These are phyloP conservation scores for Ballota nigra DNA, from an alignment of 257 asterid genomes.

Conservation along the genomic window DNA sequence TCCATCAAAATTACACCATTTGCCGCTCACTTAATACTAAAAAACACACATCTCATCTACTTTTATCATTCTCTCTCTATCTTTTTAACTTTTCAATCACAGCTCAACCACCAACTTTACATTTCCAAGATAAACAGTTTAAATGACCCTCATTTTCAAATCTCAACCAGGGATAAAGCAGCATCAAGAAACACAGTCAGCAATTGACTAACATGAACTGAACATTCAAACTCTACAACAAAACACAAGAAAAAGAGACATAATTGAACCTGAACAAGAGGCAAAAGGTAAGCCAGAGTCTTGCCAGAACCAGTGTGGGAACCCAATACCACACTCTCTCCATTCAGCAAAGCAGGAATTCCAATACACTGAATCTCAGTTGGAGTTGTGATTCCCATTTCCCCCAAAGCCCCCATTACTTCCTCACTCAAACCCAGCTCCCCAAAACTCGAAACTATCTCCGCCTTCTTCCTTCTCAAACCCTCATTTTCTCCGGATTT, in stretches of 20 bases:
- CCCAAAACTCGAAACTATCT: constrained; percentile 59
- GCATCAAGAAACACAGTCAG: neutral
- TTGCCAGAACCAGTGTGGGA: constrained; percentile 99
- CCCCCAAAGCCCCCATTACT: constrained; percentile 68
- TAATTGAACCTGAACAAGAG: constrained; percentile 77
- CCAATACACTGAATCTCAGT: constrained; percentile 96
- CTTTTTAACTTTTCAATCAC: no score
- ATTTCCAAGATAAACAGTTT: no score
- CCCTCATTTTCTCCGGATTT: constrained; percentile 39
- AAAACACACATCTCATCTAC: no score
- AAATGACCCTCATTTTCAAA: neutral
- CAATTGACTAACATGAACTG: neutral
- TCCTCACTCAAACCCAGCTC: constrained; percentile 84
- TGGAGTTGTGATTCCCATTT: constrained; percentile 79
- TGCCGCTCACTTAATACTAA: no score
- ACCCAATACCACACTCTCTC: constrained; percentile 84
- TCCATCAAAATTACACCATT: no score
- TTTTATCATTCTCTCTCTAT: no score
- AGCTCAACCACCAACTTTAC: no score
- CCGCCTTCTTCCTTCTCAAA: constrained; percentile 42
- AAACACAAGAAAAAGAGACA: neutral
- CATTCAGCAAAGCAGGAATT: constrained; percentile 70
- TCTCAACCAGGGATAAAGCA: neutral
- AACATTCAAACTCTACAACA: neutral
- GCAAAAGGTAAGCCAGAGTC: constrained; percentile 93